Base-by-base conservation (phyloP, 2,329 filamentous ascomycete species). In the Scytalidium sp. region DNA sequence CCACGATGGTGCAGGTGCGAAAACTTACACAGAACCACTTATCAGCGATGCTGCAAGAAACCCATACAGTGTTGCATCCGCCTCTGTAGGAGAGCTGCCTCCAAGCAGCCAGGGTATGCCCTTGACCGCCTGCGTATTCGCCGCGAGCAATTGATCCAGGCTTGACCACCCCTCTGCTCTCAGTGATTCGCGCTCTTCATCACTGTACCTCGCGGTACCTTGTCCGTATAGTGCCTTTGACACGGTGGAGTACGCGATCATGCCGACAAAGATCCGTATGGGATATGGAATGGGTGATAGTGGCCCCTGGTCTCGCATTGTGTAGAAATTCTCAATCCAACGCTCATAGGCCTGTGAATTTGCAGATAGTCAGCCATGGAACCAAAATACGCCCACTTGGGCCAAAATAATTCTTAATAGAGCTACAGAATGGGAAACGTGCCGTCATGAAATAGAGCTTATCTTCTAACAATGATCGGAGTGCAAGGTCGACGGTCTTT, bases 281-380 rank as follows among this genome's bases (percentile, higher is more conserved):
- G 75, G 76, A 58, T 75, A 85, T 0, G 80, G 76, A 1, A 84
- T 53, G 0, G 71, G 47, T 9, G 60, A 65, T 6, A 86, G 67
- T 1, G 27, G 23, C 6, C 74, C 65, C 32, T 76, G 66, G 45
- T 74, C 72, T 15, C 81, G 76, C 80, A 83, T 84, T 13, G 67
- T 63, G 51, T 79, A 74, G 67, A 79, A 85, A 60, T 85, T 83
- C 49, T 80, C 67, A 2, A 73, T 61, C 82, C 82, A 86, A 52
- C 74, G 70, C 65, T 86, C 82, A 39, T 71, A 69, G 1, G 54
- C 62, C 71, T 76, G 47, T 29, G 27, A 11, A 19, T 13, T 29
- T n/a, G 21, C n/a, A 21, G 20, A 3, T 17, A 15, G 9, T 22
- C 22, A 45, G 25, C 10, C n/a, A n/a, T n/a, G n/a, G n/a, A n/a